A percentile compares a stretch with the other conserved stretches of the same genome.
Evolutionary conservation across 2,329 filamentous ascomycete species (phyloP).

Genomic region (Cercospora sesami): DNA sequence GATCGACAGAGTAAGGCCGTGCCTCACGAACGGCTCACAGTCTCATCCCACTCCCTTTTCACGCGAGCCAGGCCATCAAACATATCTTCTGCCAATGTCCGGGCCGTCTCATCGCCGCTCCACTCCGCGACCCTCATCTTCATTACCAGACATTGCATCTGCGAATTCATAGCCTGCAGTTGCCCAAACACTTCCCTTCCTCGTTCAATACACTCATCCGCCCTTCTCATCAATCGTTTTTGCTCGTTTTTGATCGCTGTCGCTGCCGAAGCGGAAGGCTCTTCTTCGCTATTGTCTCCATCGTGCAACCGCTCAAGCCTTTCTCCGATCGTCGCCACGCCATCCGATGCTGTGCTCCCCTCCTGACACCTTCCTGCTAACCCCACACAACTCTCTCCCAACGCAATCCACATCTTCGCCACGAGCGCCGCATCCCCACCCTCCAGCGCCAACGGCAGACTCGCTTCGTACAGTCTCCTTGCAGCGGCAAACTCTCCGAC

Average conservation of each 20-base stretch:
- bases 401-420: constrained; percentile 66
- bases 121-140: constrained; percentile 75
- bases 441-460: constrained; percentile 73
- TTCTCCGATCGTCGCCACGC: neutral
- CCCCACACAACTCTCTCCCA: constrained; percentile 79
- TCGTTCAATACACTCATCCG: constrained; percentile 34
- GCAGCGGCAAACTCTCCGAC: constrained; percentile 71
- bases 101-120: constrained; percentile 56
- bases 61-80: constrained; percentile 13
- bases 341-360: neutral
- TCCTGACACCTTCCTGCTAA: constrained; percentile 56
- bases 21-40: neutral
- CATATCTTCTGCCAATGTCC: constrained; percentile 28
- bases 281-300: constrained; percentile 22
- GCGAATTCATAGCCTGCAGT: constrained; percentile 67
- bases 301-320: neutral
- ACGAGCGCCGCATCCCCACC: constrained; percentile 62
- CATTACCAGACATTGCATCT: constrained; percentile 79
- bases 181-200: constrained; percentile 58
- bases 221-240: constrained; percentile 30
- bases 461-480: constrained; percentile 62
- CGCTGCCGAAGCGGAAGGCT: constrained; percentile 24
- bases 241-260: constrained; percentile 19
- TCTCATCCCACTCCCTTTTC: neutral
- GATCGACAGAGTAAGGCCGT: neutral